Percentiles rank a stretch among this genome's conserved stretches.
phyloP scores from a whole-genome alignment of 1,139 yeast species.

The Scheffersomyces lignicola region DNA sequence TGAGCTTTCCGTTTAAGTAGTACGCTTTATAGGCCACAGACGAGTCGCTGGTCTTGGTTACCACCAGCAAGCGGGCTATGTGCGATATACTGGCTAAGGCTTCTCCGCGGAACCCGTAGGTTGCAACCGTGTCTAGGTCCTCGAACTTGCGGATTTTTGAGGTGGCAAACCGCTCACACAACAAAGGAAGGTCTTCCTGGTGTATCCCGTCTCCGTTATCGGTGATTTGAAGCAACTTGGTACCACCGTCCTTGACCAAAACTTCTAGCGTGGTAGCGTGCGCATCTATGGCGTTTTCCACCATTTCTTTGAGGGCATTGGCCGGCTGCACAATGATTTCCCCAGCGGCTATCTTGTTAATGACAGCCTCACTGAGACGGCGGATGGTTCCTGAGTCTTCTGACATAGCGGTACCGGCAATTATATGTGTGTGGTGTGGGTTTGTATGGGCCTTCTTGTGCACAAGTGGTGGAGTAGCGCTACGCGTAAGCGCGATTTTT shows the following conservation, averaged over 20 bases:
- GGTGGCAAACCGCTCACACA: constrained; percentile 61
- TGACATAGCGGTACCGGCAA: constrained; percentile 5
- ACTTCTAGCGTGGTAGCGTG: constrained; percentile 48
- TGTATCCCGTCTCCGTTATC: constrained; percentile 56
- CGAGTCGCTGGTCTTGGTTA: constrained; percentile 62
- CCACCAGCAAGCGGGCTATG: constrained; percentile 68
- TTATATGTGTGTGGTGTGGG: too few species aligned
- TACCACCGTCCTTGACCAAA: constrained; percentile 54
- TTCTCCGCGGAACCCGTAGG: constrained; percentile 65
- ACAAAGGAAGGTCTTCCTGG: constrained; percentile 43
- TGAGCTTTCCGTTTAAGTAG: constrained; percentile 64
- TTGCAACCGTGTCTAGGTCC: constrained; percentile 47
- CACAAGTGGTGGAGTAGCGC: too few species aligned
- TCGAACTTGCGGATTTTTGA: constrained; percentile 51
- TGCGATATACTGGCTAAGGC: constrained; percentile 64
- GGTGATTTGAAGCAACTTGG: constrained; percentile 50
- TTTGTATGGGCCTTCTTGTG: too few species aligned
- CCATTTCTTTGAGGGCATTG: constrained; percentile 61
- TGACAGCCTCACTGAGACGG: constrained; percentile 64
- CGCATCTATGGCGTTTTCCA: constrained; percentile 59
- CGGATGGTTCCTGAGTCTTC: constrained; percentile 18
- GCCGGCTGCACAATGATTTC: constrained; percentile 94
- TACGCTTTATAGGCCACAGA: constrained; percentile 69
- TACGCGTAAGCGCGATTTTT: too few species aligned
- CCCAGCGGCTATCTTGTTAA: constrained; percentile 94